Base-by-base conservation (phyloP, 306 rosid genomes). In the Casuarina equisetifolia region DNA sequence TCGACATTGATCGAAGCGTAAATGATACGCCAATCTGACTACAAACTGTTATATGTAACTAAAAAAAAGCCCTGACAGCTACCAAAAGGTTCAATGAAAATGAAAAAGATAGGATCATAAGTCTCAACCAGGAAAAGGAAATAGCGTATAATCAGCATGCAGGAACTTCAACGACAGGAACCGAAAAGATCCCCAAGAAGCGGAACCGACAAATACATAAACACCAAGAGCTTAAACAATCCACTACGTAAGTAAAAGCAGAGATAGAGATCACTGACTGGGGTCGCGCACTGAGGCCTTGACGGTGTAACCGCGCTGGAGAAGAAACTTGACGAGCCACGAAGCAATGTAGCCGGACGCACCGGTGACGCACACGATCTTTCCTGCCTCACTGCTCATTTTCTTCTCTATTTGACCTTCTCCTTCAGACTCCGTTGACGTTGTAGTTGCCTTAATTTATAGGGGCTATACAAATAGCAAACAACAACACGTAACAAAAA, bases 311-410 rank as follows among this genome's bases (percentile, higher is more conserved):
- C 90, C 86, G 2, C 88, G 77, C 53, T 79, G 82, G n/a, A 87
- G 90, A 48, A 87, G 90, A 50, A 74, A 74, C 79, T 87, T 84
- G 8, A 87, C 90, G 63, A 87, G 69, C 90, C 90, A 87, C 12
- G 90, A 82, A 68, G 90, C 90, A 9, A 84, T 84, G 82, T 63
- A 87, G 45, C 90, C 90, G 39, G 90, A 87, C 3, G 85, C 90
- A 1, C 90, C 90, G 49, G 90, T 87, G 19, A 87, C 90, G 48
- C 88, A 80, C 51, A 85, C 88, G 13, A 83, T 81, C 76, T 82
- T 87, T 54, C 72, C 83, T 0, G 38, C 76, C 38, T 73, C 76
- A 39, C 58, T 62, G 79, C 78, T 84, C 84, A 75, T 84, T 32
- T 32, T 81, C 57, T 38, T 0, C 74, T 55, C 15, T 16, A 3